Evolutionary conservation across 208 protist species (phyloP).

Genomic region (Acanthamoeba quina): DNA sequence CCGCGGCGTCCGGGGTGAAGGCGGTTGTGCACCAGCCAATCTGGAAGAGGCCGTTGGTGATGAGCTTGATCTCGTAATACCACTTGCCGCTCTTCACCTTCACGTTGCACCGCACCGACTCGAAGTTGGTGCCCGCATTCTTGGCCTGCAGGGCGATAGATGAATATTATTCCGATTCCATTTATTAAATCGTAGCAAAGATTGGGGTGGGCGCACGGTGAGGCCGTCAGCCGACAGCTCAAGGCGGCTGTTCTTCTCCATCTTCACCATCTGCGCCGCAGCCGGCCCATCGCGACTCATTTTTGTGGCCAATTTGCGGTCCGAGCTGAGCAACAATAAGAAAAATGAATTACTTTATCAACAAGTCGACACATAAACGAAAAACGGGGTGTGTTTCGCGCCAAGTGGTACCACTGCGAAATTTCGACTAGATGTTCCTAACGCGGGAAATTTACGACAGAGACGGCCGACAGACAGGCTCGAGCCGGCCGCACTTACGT

Average conservation of each 20-base stretch:
- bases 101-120: conserved; percentile 6
- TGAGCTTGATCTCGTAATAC: conserved; percentile 56
- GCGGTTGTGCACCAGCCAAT: conserved; percentile 52
- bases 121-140: conserved; percentile 31
- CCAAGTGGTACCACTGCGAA: no score
- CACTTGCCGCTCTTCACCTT: conserved; percentile 50
- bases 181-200: neutral
- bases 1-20: conserved; percentile 11
- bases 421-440: no score
- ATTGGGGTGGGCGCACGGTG: neutral
- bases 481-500: no score
- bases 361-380: no score
- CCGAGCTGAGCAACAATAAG: no score
- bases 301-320: neutral
- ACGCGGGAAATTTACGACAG: no score
- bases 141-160: neutral
- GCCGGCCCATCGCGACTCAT: conserved; percentile 60
- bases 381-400: no score
- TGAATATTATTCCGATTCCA: neutral
- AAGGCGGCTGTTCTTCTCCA: conserved; percentile 38
- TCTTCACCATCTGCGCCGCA: neutral
- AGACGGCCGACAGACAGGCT: no score
- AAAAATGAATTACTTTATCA: no score
- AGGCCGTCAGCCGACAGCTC: conserved; percentile 1
- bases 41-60: conserved; percentile 40